Percentiles rank a stretch among this genome's conserved stretches.
Conservation (phyloP, 257 asterid genomes). For the Gentiana macrophylla region DNA sequence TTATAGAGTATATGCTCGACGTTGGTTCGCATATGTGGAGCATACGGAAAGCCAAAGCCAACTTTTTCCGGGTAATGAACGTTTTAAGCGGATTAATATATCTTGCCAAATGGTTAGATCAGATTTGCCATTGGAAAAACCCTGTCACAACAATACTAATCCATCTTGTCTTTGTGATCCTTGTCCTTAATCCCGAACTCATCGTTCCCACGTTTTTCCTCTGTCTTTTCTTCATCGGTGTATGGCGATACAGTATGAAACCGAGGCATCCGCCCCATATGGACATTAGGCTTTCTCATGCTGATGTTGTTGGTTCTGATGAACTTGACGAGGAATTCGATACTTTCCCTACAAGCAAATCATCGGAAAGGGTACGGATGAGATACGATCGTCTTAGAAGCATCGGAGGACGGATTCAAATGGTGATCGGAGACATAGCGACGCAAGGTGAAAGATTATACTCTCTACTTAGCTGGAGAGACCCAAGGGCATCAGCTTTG, state of each 20-base stretch:
- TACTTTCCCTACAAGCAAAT: constrained; percentile 51
- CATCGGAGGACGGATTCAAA: constrained; percentile 70
- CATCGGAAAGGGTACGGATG: constrained; percentile 47
- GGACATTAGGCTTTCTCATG: constrained; percentile 67
- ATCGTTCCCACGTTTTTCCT: constrained; percentile 63
- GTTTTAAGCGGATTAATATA: constrained; percentile 35
- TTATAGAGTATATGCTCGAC: constrained; percentile 58
- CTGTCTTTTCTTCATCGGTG: constrained; percentile 53
- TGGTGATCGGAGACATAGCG: constrained; percentile 66
- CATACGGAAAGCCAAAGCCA: constrained; percentile 65
- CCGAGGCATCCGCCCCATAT: constrained; percentile 87
- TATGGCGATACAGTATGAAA: constrained; percentile 63
- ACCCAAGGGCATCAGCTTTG: constrained; percentile 71
- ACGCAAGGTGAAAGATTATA: constrained; percentile 73
- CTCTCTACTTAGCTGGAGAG: constrained; percentile 64
- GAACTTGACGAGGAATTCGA: constrained; percentile 81
- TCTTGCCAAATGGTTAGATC: constrained; percentile 56
- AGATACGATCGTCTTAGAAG: constrained; percentile 70
- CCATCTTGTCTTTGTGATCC: constrained; percentile 45
- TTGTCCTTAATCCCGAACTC: constrained; percentile 49
- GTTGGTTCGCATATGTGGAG: constrained; percentile 78
- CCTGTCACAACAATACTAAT: constrained; percentile 74
- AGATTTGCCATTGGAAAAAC: constrained; percentile 67
- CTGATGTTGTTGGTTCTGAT: constrained; percentile 42
- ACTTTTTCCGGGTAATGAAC: constrained; percentile 39